Percentiles rank a stretch among this genome's conserved stretches.
Evolutionary conservation across 225 moss, liverwort and hornwort species (phyloP).

Genomic region (Marchantia paleacea): DNA sequence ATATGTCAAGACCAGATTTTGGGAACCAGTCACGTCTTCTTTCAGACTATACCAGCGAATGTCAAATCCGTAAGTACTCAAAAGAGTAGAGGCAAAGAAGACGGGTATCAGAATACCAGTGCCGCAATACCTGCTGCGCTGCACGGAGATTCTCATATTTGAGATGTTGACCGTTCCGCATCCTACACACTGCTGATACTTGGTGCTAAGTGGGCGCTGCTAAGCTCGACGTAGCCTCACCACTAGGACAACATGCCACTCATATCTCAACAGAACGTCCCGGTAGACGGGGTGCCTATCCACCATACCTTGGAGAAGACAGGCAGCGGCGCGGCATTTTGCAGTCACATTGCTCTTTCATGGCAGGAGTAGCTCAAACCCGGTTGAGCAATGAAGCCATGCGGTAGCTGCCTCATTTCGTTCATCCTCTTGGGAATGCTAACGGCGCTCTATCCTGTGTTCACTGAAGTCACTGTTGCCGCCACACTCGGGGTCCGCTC

Average conservation of each 20-base stretch:
- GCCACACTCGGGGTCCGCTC: not conserved
- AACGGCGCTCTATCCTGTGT: not conserved
- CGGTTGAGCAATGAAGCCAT: not conserved
- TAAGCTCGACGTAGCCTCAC: not conserved
- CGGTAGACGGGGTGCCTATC: slow-evolving; percentile 16
- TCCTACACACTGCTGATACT: slow-evolving; percentile 15
- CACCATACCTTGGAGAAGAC: slow-evolving; percentile 14
- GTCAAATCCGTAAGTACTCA: slow-evolving; percentile 14
- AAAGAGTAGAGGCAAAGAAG: slow-evolving; percentile 16
- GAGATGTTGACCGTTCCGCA: slow-evolving; percentile 25
- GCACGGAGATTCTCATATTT: slow-evolving; percentile 29
- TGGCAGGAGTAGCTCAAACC: not conserved
- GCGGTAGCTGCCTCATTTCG: not conserved
- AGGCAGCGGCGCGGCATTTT: slow-evolving; percentile 6
- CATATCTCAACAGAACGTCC: not conserved
- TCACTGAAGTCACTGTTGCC: not conserved
- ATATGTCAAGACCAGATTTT: not conserved
- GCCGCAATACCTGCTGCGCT: slow-evolving; percentile 28
- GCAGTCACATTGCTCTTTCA: slow-evolving; percentile 21
- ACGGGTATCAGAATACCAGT: slow-evolving; percentile 19
- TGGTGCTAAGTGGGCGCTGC: not conserved
- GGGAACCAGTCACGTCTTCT: not conserved
- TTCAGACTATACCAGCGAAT: not conserved
- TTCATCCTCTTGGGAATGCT: not conserved
- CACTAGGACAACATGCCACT: not conserved